Conservation (phyloP, 768 basidiomycete genomes). For the Amanita fuliginea region DNA sequence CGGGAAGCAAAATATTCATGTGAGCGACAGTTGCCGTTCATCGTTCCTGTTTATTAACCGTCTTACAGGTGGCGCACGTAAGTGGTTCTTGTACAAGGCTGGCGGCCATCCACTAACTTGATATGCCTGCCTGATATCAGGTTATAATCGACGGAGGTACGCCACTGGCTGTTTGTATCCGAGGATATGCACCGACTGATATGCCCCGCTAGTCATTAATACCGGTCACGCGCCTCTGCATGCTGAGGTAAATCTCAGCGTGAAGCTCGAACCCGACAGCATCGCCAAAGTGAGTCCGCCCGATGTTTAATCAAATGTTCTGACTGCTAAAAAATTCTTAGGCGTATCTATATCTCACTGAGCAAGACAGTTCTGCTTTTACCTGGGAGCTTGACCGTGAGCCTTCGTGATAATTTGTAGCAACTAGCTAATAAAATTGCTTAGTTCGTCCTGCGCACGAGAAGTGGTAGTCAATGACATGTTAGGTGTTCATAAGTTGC, state of each 20-base stretch:
- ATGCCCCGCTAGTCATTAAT: constrained; percentile 17
- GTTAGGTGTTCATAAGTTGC: too few species aligned
- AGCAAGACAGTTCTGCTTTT: constrained; percentile 64
- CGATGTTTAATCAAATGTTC: background rate
- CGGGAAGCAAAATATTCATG: constrained; percentile 65
- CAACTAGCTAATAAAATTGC: background rate
- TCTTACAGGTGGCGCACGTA: constrained; percentile 49
- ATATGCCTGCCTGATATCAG: constrained; percentile 18
- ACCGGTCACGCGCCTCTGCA: constrained; percentile 16
- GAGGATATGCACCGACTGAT: background rate
- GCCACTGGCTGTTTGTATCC: constrained; percentile 4
- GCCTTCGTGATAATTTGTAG: constrained; percentile 11
- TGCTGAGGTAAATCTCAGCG: constrained; percentile 28
- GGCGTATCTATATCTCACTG: constrained; percentile 56
- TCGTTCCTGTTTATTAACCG: background rate
- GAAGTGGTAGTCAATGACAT: constrained; percentile 22
- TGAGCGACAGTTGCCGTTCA: constrained; percentile 13
- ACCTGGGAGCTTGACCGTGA: constrained; percentile 74
- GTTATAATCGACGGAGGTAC: constrained; percentile 59
- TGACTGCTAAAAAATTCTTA: constrained; percentile 17
- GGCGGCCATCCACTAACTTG: background rate
- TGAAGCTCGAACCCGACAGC: constrained; percentile 47
- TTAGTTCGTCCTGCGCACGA: constrained; percentile 35
- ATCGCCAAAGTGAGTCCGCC: constrained; percentile 48
- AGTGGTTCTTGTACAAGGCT: constrained; percentile 14